Evolutionary conservation across 2,329 filamentous ascomycete genomes (phyloP).

Genomic region (Coniochaeta ligniaria): DNA sequence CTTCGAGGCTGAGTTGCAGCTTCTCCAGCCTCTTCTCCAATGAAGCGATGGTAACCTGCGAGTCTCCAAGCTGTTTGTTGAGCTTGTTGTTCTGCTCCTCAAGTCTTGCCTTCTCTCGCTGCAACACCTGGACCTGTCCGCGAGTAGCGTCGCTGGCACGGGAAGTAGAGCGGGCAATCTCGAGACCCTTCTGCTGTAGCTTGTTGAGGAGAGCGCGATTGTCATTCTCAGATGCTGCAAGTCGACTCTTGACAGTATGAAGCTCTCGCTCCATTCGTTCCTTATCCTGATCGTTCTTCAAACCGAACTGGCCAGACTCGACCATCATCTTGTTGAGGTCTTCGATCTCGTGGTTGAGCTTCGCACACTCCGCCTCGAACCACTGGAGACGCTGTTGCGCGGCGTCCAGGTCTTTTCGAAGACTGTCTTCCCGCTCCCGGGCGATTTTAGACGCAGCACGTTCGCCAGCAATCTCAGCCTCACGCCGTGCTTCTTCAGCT

Average conservation of each 20-base stretch:
- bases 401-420: constrained; percentile 73
- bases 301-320: constrained; percentile 80
- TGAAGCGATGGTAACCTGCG: constrained; percentile 73
- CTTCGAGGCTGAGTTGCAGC: constrained; percentile 77
- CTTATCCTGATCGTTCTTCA: constrained; percentile 89
- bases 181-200: constrained; percentile 91
- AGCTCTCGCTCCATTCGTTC: constrained; percentile 88
- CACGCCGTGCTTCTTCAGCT: constrained; percentile 76
- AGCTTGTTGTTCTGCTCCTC: constrained; percentile 80
- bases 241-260: constrained; percentile 79
- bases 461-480: constrained; percentile 76
- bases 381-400: constrained; percentile 70
- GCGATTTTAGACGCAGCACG: constrained; percentile 70
- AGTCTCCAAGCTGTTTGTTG: constrained; percentile 76
- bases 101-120: constrained; percentile 72
- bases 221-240: constrained; percentile 91
- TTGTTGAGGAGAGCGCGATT: constrained; percentile 95
- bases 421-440: constrained; percentile 69
- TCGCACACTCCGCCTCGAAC: constrained; percentile 71
- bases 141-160: constrained; percentile 79
- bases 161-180: constrained; percentile 86
- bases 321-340: constrained; percentile 80
- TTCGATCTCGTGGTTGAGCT: constrained; percentile 73
- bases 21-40: constrained; percentile 95
- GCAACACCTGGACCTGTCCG: constrained; percentile 66